Evolutionary conservation across 208 protist genomes (phyloP).

Genomic region (Acanthamoeba triangularis): DNA sequence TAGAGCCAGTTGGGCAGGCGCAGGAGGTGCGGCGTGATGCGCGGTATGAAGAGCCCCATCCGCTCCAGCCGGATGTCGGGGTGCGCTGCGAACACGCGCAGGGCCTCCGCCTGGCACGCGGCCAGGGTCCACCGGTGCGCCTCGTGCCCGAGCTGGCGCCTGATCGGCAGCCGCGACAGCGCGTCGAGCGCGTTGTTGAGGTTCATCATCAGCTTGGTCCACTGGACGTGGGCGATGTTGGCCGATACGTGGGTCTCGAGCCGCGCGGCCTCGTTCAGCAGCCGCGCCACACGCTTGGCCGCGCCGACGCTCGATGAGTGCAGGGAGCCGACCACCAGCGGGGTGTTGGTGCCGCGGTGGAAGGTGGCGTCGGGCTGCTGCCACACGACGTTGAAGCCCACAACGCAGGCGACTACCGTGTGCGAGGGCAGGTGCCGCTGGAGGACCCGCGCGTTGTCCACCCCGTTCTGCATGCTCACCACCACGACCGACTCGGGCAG

Average conservation of each 20-base stretch:
- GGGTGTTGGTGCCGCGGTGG: conserved; percentile 4
- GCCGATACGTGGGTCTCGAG: not conserved
- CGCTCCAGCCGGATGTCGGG: not conserved
- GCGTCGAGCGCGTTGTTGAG: conserved; percentile 38
- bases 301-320: not conserved
- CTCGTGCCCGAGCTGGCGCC: not conserved
- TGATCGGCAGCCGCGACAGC: not conserved
- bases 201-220: conserved; percentile 53
- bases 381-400: conserved; percentile 50
- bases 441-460: not conserved
- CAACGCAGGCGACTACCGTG: not conserved
- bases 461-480: conserved; percentile 34
- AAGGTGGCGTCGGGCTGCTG: not conserved
- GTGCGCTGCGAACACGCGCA: not conserved
- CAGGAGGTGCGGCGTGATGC: not conserved
- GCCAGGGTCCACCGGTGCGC: not conserved
- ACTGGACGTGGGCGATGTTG: not conserved
- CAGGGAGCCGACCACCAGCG: not conserved
- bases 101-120: conserved; percentile 1
- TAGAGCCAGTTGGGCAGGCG: conserved; percentile 9
- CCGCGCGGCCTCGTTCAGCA: not conserved
- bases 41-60: not conserved
- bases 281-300: not conserved
- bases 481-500: not conserved
- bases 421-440: not conserved